Base-by-base conservation (phyloP, 805 yeast species). In the Saturnispora bothae region DNA sequence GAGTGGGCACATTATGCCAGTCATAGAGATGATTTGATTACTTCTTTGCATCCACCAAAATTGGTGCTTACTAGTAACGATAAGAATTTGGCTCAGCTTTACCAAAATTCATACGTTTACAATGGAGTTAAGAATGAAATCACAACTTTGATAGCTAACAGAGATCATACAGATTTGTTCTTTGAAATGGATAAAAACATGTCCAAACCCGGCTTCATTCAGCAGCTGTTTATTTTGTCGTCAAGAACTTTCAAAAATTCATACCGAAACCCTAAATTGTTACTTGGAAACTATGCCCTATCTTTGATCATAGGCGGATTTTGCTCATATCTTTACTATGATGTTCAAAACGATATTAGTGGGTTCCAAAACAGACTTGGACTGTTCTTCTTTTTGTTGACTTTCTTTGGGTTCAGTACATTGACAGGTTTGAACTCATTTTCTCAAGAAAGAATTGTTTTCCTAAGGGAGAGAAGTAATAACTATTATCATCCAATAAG, bases 321-420 rank as follows among this genome's bases (percentile, higher is more conserved):
- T 59, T 78, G 95, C 59, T 96, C 97, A 0, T 73, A 73, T 35
- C 65, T 92, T 29, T 92, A 92, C 57, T 89, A 78, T 60, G 69
- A 85, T 51, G 77, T 89, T 19, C 65, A 77, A 30, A 82, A 85
- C 53, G 96, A 89, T 56, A 89, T 92, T 39, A 78, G 95, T 51
- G 98, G 98, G 0, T 92, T 92, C 66, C 98, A 92, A 58, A 92
- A 92, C 59, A 70, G 98, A 49, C 67, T 92, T 46, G 98, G 98
- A 0, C 65, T 92, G 43, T 92, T 92, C 60, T 89, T 92, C 65
- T 92, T 92, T 58, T 61, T 88, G 36, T 66, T 92, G 43, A 84
- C 97, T 3, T 72, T 88, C 51, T 88, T 92, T 64, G 98, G 98
- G 0, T 92, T 92, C 57, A 80, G 94, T 1, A 81, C 97, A 0